Evolutionary conservation across 495 filamentous ascomycete genomes (phyloP).

Genomic region (Penicillium egyptiacum): DNA sequence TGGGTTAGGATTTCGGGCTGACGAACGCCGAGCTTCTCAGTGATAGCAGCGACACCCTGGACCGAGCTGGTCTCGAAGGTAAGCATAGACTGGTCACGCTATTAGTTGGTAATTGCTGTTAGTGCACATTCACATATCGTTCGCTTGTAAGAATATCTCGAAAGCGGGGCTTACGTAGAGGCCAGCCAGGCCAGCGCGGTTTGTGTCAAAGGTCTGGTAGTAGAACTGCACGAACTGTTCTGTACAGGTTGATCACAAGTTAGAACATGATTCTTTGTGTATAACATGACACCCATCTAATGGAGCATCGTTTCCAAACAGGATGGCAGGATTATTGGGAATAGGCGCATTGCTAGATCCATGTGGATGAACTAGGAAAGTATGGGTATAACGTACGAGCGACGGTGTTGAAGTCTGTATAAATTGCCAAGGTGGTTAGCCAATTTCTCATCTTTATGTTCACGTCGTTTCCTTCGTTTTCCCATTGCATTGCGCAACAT

Average conservation of each 20-base stretch:
- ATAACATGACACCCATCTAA: not conserved
- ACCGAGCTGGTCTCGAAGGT: slow-evolving; percentile 75
- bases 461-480: not conserved
- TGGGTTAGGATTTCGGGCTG: not conserved
- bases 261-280: slow-evolving; percentile 12
- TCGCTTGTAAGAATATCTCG: too few species aligned
- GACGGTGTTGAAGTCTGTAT: slow-evolving; percentile 52
- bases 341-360: slow-evolving; percentile 10
- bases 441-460: slow-evolving; percentile 1
- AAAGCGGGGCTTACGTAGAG: slow-evolving; percentile 72
- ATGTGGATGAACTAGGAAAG: not conserved
- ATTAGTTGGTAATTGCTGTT: slow-evolving; percentile 17
- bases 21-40: slow-evolving; percentile 75
- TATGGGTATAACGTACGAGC: slow-evolving; percentile 51
- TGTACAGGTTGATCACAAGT: slow-evolving; percentile 35
- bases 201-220: slow-evolving; percentile 78
- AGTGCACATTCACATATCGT: not conserved
- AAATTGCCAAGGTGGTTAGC: slow-evolving; percentile 21
- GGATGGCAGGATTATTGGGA: slow-evolving; percentile 11
- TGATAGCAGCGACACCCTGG: slow-evolving; percentile 60
- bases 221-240: slow-evolving; percentile 85
- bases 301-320: not conserved
- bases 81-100: slow-evolving; percentile 88
- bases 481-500: slow-evolving; percentile 12
- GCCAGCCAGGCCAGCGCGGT: slow-evolving; percentile 57